Conservation (phyloP, 192 early-diverging fungal species). For the Chytriomyces hyalinus region DNA sequence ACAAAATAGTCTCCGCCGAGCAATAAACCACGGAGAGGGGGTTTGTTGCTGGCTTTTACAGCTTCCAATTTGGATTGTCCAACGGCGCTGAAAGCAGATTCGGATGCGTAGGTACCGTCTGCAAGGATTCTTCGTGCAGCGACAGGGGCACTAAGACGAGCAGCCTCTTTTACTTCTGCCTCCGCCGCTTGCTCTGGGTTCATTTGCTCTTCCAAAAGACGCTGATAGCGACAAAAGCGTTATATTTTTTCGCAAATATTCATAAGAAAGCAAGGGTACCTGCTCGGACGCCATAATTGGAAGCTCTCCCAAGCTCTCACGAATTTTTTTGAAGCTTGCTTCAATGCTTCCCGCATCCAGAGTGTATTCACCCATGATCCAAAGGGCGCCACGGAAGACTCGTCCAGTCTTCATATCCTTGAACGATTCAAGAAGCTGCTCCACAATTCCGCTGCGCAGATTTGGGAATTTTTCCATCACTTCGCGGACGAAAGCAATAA, state of each 20-base stretch:
- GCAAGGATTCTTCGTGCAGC: constrained; percentile 82
- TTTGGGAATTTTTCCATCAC: constrained; percentile 96
- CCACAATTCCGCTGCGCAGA: constrained; percentile 82
- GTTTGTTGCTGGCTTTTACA: constrained; percentile 53
- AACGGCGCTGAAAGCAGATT: constrained; percentile 78
- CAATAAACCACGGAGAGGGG: constrained; percentile 78
- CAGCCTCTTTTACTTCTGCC: constrained; percentile 43
- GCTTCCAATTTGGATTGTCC: constrained; percentile 46
- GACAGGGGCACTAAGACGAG: constrained; percentile 31
- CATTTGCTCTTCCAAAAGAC: constrained; percentile 70
- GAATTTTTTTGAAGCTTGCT: constrained; percentile 80
- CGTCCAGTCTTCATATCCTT: constrained; percentile 87
- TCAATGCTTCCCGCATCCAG: constrained; percentile 67
- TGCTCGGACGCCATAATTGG: constrained; percentile 95
- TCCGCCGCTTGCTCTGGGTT: constrained; percentile 56
- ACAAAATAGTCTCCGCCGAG: constrained; percentile 94
- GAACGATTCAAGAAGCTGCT: constrained; percentile 82
- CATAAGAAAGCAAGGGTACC: constrained; percentile 28
- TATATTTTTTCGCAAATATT: constrained; percentile 21
- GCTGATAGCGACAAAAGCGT: constrained; percentile 26
- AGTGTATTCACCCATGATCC: constrained; percentile 98
- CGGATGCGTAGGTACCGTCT: constrained; percentile 98
- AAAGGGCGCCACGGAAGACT: constrained; percentile 94
- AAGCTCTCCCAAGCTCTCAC: constrained; percentile 85
- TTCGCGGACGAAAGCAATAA: constrained; percentile 96